A percentile compares a stretch with the other conserved stretches of the same genome.
Evolutionary conservation across 768 basidiomycete species (phyloP).

Genomic region (Cyathus striatus): DNA sequence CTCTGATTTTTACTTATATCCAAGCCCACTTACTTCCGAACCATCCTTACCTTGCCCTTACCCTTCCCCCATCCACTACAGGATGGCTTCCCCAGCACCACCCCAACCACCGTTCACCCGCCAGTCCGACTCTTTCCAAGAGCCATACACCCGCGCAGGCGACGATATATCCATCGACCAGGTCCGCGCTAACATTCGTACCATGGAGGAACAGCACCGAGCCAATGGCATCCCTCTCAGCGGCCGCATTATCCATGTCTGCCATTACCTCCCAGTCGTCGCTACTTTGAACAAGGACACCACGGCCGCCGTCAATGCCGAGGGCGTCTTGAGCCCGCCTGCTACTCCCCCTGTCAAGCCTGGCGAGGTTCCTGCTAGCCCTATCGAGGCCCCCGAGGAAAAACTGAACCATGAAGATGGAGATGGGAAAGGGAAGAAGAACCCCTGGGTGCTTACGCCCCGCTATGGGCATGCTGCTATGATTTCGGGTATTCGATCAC

Average conservation of each 20-base stretch:
- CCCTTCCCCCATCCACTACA: too few relatives aligned
- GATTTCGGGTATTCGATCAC: conserved; percentile 87
- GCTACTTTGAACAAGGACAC: conserved; percentile 45
- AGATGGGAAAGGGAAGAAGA: conserved; percentile 12
- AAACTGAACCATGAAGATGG: conserved; percentile 5
- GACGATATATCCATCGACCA: conserved; percentile 67
- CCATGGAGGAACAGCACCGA: conserved; percentile 69
- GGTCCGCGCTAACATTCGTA: conserved; percentile 66
- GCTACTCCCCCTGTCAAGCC: conserved; percentile 66
- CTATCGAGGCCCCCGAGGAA: conserved; percentile 12
- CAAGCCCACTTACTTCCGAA: too few relatives aligned
- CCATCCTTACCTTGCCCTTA: too few relatives aligned
- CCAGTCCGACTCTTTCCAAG: conserved; percentile 61
- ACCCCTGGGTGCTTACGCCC: conserved; percentile 67
- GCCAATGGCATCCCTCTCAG: conserved; percentile 70
- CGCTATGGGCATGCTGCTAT: conserved; percentile 93
- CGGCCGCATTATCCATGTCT: conserved; percentile 88
- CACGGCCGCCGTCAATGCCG: conserved; percentile 10
- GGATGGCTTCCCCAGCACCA: too few relatives aligned
- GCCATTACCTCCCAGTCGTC: conserved; percentile 81
- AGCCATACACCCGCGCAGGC: conserved; percentile 60
- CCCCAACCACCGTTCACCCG: too few relatives aligned
- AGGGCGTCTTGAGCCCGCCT: conserved; percentile 66
- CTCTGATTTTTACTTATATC: too few relatives aligned
- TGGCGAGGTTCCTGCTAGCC: conserved; percentile 43